Base-by-base conservation (phyloP, 75 land plant species). In the Larix kaempferi region DNA sequence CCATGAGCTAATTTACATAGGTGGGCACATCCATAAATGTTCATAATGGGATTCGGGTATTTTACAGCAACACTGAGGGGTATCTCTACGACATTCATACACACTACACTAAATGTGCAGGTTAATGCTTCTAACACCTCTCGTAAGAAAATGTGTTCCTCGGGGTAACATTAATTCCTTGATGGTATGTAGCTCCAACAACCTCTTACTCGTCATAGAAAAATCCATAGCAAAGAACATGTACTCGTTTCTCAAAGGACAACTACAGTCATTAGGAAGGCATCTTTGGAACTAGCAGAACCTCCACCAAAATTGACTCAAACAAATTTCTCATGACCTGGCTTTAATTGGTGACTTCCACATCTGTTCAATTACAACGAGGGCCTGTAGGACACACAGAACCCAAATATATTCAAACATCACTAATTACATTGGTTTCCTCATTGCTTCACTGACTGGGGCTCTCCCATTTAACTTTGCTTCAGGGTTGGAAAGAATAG, bases 41-140 rank as follows among this genome's bases (percentile, higher is more conserved):
- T 44, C 72, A 41, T 69, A 66, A 8, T 17, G 4, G 17, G 71
- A 69, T 37, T 69, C 21, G 21, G 41, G 52, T 69, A 69, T 39
- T 69, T 69, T 69, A 69, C 72, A 62, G 65, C 65, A 69, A 8
- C 72, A 69, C 41, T 41, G 52, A 41, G 16, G 21, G 12, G 10
- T 27, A 69, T 69, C 72, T 37, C 21, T 69, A 39, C 35, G 39
- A 65, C 39, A 65, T 41, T 6, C 49, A 69, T 39, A 35, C 41
- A 39, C 41, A n/a, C 41, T 69, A 41, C 21, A 69, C 8, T 69
- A 69, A 39, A 41, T 16, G 49, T 41, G 72, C n/a, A 69, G 0
- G 67, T 29, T 15, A 29, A 37, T 69, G 37, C 12, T 39, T 22
- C 22, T 69, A 21, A 22, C 7, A 37, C 72, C 10, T 17, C 39